phyloP scores from a whole-genome alignment of 2,329 filamentous ascomycete species.

The Geoglossum cookeanum region DNA sequence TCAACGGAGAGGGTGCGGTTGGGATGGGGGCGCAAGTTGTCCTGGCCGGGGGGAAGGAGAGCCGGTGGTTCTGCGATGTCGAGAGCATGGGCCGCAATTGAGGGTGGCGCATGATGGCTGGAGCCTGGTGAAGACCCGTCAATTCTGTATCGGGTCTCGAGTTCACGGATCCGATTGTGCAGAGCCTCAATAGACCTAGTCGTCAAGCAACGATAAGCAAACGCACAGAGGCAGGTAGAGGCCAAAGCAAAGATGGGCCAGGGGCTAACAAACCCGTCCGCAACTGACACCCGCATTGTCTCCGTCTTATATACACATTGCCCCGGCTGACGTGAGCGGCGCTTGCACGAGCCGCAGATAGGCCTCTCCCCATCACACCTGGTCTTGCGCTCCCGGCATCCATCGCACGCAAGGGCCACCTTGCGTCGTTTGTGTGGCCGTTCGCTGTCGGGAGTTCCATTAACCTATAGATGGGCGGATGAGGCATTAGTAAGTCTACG shows the following conservation, averaged over 20 bases:
- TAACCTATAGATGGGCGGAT: background rate
- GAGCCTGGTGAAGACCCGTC: background rate
- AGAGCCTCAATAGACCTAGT: background rate
- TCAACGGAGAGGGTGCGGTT: background rate
- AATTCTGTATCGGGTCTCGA: background rate
- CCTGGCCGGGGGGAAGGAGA: background rate
- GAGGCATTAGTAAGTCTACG: background rate
- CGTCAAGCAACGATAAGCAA: background rate
- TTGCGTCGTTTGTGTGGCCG: conserved; percentile 1
- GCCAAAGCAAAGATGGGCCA: background rate
- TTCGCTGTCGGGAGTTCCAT: background rate
- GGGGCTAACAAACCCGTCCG: background rate
- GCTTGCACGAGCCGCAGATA: conserved; percentile 1
- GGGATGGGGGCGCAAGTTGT: background rate
- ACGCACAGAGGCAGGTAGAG: background rate
- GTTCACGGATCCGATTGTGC: background rate
- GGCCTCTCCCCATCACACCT: conserved; percentile 1
- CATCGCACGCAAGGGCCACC: conserved; percentile 2
- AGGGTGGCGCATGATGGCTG: background rate
- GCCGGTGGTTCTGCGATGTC: background rate
- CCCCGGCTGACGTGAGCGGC: background rate
- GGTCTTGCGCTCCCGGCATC: conserved; percentile 1
- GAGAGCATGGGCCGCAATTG: background rate
- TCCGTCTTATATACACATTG: conserved; percentile 1
- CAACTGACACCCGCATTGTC: background rate